Evolutionary conservation across 2,329 filamentous ascomycete species (phyloP).

Genomic region (Trichoderma hamatum): DNA sequence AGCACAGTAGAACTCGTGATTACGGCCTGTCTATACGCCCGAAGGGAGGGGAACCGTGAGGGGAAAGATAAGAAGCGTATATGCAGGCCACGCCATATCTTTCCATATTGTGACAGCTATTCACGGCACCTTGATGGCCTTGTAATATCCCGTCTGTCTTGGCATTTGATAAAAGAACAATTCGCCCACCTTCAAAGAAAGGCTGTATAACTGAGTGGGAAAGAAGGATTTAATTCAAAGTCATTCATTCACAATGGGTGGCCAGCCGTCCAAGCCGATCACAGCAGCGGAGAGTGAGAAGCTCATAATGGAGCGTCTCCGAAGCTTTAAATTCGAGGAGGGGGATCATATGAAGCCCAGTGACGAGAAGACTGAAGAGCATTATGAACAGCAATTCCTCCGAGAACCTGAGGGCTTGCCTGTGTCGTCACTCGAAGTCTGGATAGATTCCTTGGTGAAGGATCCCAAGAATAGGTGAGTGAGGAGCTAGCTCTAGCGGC

Average conservation of each 20-base stretch:
- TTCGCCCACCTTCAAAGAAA: not conserved
- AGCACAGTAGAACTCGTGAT: not conserved
- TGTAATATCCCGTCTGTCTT: not conserved
- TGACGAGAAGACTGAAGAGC: constrained; percentile 37
- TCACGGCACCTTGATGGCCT: not conserved
- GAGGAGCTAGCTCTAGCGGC: not conserved
- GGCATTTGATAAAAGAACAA: not conserved
- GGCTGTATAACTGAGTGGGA: not conserved
- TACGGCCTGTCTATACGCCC: not conserved
- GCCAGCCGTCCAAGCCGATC: constrained; percentile 47
- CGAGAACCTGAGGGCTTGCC: constrained; percentile 52
- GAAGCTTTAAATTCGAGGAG: constrained; percentile 51
- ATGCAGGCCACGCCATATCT: not conserved
- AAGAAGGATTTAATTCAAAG: not conserved
- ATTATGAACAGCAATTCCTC: constrained; percentile 20
- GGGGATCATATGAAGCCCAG: constrained; percentile 58
- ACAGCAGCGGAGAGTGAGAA: constrained; percentile 44
- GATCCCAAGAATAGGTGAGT: constrained; percentile 67
- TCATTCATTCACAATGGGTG: constrained; percentile 45
- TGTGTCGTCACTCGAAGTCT: constrained; percentile 54
- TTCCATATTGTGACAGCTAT: not conserved
- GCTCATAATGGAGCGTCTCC: constrained; percentile 49
- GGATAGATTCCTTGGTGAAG: constrained; percentile 64
- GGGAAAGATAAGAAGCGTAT: constrained; percentile 4
- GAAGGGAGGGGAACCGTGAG: constrained; percentile 6